Conservation (phyloP, 73 alveolate genomes). For the Paramecium primaurelia region DNA sequence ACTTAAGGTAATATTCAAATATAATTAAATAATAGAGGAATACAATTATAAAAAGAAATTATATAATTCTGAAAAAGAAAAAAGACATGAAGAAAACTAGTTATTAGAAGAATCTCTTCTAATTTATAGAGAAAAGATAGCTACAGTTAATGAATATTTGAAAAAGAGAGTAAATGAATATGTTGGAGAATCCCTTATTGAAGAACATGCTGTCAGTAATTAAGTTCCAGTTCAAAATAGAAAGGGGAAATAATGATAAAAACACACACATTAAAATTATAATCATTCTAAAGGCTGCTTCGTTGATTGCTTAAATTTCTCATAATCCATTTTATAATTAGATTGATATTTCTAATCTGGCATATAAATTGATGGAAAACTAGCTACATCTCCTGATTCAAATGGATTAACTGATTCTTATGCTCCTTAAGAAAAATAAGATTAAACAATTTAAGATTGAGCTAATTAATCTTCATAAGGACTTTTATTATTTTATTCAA, state of each 20-base stretch:
- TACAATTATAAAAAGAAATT: constrained; percentile 2
- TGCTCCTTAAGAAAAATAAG: background rate
- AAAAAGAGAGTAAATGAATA: constrained; percentile 36
- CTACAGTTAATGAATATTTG: constrained; percentile 11
- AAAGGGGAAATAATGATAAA: constrained; percentile 17
- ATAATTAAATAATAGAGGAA: background rate
- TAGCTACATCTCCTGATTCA: background rate
- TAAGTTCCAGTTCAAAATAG: background rate
- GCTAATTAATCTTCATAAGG: background rate
- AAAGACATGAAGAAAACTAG: constrained; percentile 30
- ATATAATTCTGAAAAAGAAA: background rate
- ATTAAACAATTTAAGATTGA: background rate
- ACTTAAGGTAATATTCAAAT: background rate
- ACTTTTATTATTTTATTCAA: background rate
- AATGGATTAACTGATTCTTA: background rate
- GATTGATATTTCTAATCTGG: background rate
- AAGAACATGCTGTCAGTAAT: constrained; percentile 8
- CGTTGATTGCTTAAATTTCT: background rate
- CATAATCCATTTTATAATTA: background rate
- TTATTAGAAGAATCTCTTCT: constrained; percentile 38
- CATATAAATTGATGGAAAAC: background rate
- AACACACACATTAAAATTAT: background rate
- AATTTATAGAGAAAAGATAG: constrained; percentile 3
- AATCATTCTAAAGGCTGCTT: background rate
- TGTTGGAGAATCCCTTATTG: constrained; percentile 15